Evolutionary conservation across 1,284 basidiomycete genomes (phyloP), one percentile per base, ranked within the genome.

Genomic region (Megacollybia platyphylla): DNA sequence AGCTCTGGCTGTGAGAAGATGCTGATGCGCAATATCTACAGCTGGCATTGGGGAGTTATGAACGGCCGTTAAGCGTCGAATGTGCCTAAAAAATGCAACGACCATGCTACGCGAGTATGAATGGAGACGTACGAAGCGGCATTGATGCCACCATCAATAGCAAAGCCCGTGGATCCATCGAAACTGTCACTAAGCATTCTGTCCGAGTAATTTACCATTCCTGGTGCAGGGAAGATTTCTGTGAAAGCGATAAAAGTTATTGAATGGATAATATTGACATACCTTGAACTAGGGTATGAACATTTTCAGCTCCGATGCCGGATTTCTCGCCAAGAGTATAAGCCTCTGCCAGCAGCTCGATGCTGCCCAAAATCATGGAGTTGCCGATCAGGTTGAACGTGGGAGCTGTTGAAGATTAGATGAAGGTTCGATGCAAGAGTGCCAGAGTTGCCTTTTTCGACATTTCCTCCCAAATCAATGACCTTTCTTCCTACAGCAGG

Each of bases 131-230:
- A 73, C 64, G 69, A 60, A 11, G 65, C 66, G 55, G 93, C 89
- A 53, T 89, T 89, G 53, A 93, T 77, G n/a, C 89, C 91, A 11
- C 87, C 87, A 31, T 83, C 79, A 43, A 93, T 75, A n/a, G 80
- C 69, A 58, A 94, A 93, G n/a, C 89, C 91, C 32, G 68, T 68
- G 7, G 71, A 67, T 13, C 79, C 85, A 48, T 89, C 79, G 55
- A 91, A 93, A 30, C 74, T 65, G 61, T 88, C 76, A 42, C 74
- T 60, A 2, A 75, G 57, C 65, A 89, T 85, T 54, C 78, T 79
- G 34, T 75, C 68, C 24, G 73, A 73, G 52, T 84, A 85, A n/a
- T 67, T 61, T 41, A 78, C 49, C 39, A 75, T 59, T 32, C 75
- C 48, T 28, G 77, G 74, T 17, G 75, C 70, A 18, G 80, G 79